These are phyloP conservation scores for Aquilaria malaccensis DNA, from an alignment of 345 rosid genomes.

Conservation along the genomic window DNA sequence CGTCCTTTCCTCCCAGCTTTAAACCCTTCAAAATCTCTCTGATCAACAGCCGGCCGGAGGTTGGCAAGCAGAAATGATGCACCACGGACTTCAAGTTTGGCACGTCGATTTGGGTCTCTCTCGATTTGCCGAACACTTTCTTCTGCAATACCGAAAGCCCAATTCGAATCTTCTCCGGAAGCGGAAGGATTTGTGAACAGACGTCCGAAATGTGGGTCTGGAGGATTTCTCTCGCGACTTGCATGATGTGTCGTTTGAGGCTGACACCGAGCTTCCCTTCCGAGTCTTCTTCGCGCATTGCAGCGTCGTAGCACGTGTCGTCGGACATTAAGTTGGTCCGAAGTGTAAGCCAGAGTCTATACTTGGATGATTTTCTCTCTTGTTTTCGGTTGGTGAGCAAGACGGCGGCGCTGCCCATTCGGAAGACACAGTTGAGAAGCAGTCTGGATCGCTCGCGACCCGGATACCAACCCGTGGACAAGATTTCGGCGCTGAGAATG, in stretches of 20 bases:
- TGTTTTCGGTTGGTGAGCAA: conserved; percentile 37
- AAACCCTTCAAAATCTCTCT: conserved; percentile 38
- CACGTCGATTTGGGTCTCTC: conserved; percentile 30
- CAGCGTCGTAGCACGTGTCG: conserved; percentile 28
- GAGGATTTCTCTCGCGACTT: conserved; percentile 32
- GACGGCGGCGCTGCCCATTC: conserved; percentile 57
- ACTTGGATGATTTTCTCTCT: conserved; percentile 29
- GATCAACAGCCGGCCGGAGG: conserved; percentile 37
- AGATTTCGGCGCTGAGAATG: conserved; percentile 48
- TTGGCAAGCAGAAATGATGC: conserved; percentile 47
- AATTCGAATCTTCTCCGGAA: conserved; percentile 22
- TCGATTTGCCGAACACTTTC: conserved; percentile 19
- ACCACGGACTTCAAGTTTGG: conserved; percentile 40
- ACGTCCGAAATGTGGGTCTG: conserved; percentile 24
- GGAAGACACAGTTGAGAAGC: conserved; percentile 43
- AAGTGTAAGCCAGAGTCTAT: conserved; percentile 21
- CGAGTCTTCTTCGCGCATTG: conserved; percentile 42
- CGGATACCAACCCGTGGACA: conserved; percentile 54
- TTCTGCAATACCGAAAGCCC: conserved; percentile 19
- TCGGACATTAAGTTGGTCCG: conserved; percentile 39
- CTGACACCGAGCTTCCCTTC: conserved; percentile 47
- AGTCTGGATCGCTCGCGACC: conserved; percentile 40
- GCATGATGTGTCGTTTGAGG: conserved; percentile 31
- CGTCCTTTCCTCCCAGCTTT: conserved; percentile 29
- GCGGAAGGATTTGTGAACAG: conserved; percentile 31